Percentiles rank a stretch among this genome's conserved stretches.
Evolutionary conservation across 2,329 filamentous ascomycete genomes (phyloP).

Genomic region (Beauveria caledonica): DNA sequence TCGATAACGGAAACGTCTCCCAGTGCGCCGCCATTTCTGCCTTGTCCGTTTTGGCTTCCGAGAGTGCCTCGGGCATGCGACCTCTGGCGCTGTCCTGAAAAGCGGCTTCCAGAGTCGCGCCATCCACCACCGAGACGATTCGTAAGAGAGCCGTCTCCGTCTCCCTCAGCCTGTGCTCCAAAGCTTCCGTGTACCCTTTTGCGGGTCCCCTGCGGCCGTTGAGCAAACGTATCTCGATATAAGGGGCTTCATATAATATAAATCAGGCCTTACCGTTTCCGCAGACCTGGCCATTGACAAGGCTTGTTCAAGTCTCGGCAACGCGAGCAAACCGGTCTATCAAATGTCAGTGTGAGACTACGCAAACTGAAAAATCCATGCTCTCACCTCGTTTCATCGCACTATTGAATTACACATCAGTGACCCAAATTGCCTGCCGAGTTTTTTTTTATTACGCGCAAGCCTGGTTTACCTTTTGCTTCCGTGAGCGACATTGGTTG

Average conservation of each 20-base stretch:
- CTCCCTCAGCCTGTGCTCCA: conserved; percentile 33
- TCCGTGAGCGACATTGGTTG: conserved; percentile 16
- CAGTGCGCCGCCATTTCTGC: conserved; percentile 5
- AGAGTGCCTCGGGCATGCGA: background rate
- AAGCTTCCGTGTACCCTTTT: conserved; percentile 36
- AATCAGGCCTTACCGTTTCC: conserved; percentile 13
- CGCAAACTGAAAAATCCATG: background rate
- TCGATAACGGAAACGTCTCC: background rate
- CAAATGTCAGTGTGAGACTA: background rate
- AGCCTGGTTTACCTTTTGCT: conserved; percentile 15
- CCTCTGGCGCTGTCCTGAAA: background rate
- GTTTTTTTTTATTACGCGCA: background rate
- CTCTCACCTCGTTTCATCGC: conserved; percentile 11
- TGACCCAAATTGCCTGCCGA: background rate
- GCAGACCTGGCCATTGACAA: conserved; percentile 14
- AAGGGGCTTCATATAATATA: too few relatives aligned
- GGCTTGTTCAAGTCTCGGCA: conserved; percentile 9
- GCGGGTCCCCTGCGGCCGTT: conserved; percentile 30
- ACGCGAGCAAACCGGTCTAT: conserved; percentile 14
- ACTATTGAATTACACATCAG: background rate
- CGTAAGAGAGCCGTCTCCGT: conserved; percentile 32
- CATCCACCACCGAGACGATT: conserved; percentile 14
- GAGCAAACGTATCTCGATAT: background rate
- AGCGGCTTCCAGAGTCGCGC: conserved; percentile 1
- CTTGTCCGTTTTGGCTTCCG: background rate